Evolutionary conservation across 176 grass and related monocot species (phyloP).

Genomic region (Chrysopogon serrulatus): DNA sequence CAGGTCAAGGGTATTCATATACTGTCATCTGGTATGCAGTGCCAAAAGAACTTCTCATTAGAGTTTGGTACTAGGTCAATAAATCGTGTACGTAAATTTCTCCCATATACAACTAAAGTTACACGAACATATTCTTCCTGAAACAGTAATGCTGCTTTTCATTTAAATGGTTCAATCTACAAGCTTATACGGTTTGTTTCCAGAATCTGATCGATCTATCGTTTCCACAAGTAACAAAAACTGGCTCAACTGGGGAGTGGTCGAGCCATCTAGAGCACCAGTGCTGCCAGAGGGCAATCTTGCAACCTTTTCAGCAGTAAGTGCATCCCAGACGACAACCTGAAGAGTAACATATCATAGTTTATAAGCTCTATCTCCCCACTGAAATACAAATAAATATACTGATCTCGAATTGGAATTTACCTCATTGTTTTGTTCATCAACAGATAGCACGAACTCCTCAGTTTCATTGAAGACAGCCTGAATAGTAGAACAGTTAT

Average conservation of each 20-base stretch:
- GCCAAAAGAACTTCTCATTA: not conserved
- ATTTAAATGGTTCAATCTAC: constrained; percentile 13
- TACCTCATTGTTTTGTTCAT: constrained; percentile 87
- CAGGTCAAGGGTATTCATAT: not conserved
- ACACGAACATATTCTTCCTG: constrained; percentile 4
- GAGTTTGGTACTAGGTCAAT: not conserved
- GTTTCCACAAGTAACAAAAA: constrained; percentile 76
- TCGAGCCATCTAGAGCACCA: constrained; percentile 69
- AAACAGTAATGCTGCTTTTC: not conserved
- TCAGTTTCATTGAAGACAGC: constrained; percentile 82
- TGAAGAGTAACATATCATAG: constrained; percentile 19
- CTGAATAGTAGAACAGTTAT: constrained; percentile 36
- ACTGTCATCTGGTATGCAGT: not conserved
- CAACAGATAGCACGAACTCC: constrained; percentile 79
- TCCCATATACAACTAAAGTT: constrained; percentile 24
- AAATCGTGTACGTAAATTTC: not conserved
- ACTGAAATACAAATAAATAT: not conserved
- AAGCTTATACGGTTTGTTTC: constrained; percentile 54
- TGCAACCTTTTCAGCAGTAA: constrained; percentile 69
- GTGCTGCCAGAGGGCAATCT: constrained; percentile 74
- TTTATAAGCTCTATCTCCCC: not conserved
- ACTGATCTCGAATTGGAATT: constrained; percentile 3
- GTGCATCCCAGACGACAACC: constrained; percentile 84
- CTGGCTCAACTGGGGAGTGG: constrained; percentile 70
- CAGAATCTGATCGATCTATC: constrained; percentile 88